A percentile compares a stretch with the other conserved stretches of the same genome.
phyloP scores from a whole-genome alignment of 2,329 filamentous ascomycete genomes.

The Trichoderma brevicompactum region DNA sequence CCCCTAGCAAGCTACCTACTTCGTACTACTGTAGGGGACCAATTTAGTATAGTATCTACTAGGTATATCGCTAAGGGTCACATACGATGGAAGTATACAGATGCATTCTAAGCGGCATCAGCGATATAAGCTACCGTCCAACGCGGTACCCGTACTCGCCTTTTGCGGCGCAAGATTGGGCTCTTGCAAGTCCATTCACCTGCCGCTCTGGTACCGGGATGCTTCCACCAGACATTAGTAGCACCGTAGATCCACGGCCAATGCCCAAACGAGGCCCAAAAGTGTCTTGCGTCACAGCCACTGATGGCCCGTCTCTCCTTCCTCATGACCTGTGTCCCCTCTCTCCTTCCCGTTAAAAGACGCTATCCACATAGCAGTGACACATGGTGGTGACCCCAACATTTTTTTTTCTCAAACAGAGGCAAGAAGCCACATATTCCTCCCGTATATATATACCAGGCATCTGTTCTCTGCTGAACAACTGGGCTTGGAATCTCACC shows the following conservation, averaged over 20 bases:
- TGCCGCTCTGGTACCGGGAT: constrained; percentile 12
- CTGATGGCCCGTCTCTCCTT: constrained; percentile 16
- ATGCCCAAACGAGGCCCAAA: constrained; percentile 21
- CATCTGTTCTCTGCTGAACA: no score
- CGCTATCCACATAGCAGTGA: constrained; percentile 25
- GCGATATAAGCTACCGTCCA: neutral
- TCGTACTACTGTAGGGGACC: no score
- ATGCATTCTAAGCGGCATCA: neutral
- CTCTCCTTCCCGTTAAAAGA: constrained; percentile 20
- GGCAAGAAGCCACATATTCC: no score
- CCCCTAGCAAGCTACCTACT: no score
- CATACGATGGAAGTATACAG: neutral
- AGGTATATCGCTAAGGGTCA: neutral
- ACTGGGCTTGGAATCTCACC: neutral
- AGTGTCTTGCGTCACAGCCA: constrained; percentile 29
- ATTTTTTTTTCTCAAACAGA: neutral
- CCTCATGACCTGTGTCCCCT: constrained; percentile 27
- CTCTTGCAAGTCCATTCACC: constrained; percentile 17
- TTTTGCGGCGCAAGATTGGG: neutral
- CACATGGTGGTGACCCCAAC: constrained; percentile 22
- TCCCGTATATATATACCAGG: constrained; percentile 4
- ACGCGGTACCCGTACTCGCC: constrained; percentile 18
- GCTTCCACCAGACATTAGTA: neutral
- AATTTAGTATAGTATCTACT: no score
- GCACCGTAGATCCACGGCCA: neutral